Evolutionary conservation across 1,139 yeast genomes (phyloP).

Genomic region (Waltiozyma sp.): DNA sequence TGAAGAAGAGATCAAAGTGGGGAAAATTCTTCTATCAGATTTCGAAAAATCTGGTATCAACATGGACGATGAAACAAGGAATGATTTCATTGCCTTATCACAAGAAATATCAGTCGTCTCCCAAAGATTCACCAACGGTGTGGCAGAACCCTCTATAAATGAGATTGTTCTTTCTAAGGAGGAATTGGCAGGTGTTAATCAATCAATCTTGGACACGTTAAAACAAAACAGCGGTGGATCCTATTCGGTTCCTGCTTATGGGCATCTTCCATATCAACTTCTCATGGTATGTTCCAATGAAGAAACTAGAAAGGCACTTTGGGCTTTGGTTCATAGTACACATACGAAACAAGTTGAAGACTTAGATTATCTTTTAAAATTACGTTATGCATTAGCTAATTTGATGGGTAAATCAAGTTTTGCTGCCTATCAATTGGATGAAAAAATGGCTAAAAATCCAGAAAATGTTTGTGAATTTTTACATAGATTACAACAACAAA

Average conservation of each 20-base stretch:
- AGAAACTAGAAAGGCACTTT: slow-evolving; percentile 50
- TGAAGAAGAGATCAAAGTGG: slow-evolving; percentile 74
- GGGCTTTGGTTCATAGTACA: slow-evolving; percentile 64
- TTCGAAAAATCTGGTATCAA: slow-evolving; percentile 87
- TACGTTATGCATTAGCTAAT: slow-evolving; percentile 62
- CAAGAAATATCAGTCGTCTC: slow-evolving; percentile 77
- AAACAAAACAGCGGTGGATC: slow-evolving; percentile 19
- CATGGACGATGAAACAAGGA: slow-evolving; percentile 58
- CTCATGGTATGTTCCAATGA: slow-evolving; percentile 49
- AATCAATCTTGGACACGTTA: slow-evolving; percentile 16
- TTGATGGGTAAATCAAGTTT: slow-evolving; percentile 64
- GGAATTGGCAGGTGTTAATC: slow-evolving; percentile 24
- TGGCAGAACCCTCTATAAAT: slow-evolving; percentile 28
- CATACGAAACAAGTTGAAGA: slow-evolving; percentile 44
- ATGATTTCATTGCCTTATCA: slow-evolving; percentile 65
- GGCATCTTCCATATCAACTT: slow-evolving; percentile 56
- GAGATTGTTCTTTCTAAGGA: slow-evolving; percentile 21
- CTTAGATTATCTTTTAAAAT: slow-evolving; percentile 47
- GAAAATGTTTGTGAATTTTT: slow-evolving; percentile 65
- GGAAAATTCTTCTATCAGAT: slow-evolving; percentile 68
- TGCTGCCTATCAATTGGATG: slow-evolving; percentile 74
- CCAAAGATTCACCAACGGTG: slow-evolving; percentile 61
- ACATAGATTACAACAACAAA: slow-evolving; percentile 40
- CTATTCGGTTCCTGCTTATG: slow-evolving; percentile 55
- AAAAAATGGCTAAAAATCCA: slow-evolving; percentile 84